Conservation (phyloP, 192 early-diverging fungal species). For the Coemansia asiatica region DNA sequence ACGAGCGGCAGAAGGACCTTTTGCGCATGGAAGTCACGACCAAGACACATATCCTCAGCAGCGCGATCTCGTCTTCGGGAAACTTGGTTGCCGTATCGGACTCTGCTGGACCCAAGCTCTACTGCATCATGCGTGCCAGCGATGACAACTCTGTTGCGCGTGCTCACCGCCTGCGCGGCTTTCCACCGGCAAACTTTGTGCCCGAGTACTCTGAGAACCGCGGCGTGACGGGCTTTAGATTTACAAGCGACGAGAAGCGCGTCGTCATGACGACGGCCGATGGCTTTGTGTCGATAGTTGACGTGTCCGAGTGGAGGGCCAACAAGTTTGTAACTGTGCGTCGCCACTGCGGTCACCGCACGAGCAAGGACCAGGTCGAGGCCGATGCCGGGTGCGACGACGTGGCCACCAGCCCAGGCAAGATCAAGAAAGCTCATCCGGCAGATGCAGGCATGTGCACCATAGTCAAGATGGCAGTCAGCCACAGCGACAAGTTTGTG, state of each 20-base stretch:
- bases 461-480: slow-evolving; percentile 72
- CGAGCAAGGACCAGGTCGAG: slow-evolving; percentile 38
- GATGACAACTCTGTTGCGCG: slow-evolving; percentile 22
- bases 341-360: slow-evolving; percentile 69
- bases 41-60: slow-evolving; percentile 66
- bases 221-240: slow-evolving; percentile 70
- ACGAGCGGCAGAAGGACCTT: slow-evolving; percentile 66
- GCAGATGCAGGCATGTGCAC: slow-evolving; percentile 54
- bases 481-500: slow-evolving; percentile 77
- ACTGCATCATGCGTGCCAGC: slow-evolving; percentile 47
- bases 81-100: slow-evolving; percentile 82
- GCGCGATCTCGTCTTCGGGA: slow-evolving; percentile 79
- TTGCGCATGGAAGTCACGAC: slow-evolving; percentile 77
- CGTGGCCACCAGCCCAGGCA: slow-evolving; percentile 49
- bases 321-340: slow-evolving; percentile 62
- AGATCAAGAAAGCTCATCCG: slow-evolving; percentile 17
- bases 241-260: slow-evolving; percentile 75
- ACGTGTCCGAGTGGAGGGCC: slow-evolving; percentile 65
- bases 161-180: slow-evolving; percentile 35
- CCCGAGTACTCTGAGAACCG: slow-evolving; percentile 40
- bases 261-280: slow-evolving; percentile 79
- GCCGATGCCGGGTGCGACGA: slow-evolving; percentile 51
- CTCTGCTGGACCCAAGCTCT: slow-evolving; percentile 67
- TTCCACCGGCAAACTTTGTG: slow-evolving; percentile 53
- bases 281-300: slow-evolving; percentile 72